phyloP scores from a whole-genome alignment of 345 rosid species.

The Mallotus nudiflorus region DNA sequence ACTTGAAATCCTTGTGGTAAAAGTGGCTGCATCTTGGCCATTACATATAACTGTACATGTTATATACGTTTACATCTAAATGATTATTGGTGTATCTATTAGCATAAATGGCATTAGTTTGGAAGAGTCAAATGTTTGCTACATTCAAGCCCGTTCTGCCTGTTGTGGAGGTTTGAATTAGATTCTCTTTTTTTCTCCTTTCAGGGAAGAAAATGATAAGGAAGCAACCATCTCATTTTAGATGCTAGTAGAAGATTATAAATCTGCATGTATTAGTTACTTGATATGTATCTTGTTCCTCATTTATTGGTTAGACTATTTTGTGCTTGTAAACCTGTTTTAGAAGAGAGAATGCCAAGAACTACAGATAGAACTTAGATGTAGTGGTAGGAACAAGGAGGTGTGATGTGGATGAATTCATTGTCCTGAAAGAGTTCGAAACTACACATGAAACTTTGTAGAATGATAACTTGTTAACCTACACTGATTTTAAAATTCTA shows the following conservation, averaged over 20 bases:
- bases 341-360: neutral
- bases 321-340: neutral
- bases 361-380: neutral
- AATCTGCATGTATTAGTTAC: neutral
- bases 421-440: neutral
- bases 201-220: too few relatives aligned
- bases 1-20: neutral
- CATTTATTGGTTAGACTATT: neutral
- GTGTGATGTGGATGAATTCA: neutral
- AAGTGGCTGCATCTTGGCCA: neutral
- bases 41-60: neutral
- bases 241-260: neutral
- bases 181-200: neutral
- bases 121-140: neutral
- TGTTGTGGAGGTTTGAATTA: constrained; percentile 1
- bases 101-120: neutral
- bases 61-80: neutral
- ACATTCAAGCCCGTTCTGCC: neutral
- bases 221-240: too few relatives aligned
- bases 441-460: neutral
- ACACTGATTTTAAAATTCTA: neutral
- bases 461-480: neutral
- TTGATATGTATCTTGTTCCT: neutral
- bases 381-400: neutral
- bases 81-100: neutral